Base-by-base conservation (phyloP, 148 eudicot genomes). In the Cornus kousa region DNA sequence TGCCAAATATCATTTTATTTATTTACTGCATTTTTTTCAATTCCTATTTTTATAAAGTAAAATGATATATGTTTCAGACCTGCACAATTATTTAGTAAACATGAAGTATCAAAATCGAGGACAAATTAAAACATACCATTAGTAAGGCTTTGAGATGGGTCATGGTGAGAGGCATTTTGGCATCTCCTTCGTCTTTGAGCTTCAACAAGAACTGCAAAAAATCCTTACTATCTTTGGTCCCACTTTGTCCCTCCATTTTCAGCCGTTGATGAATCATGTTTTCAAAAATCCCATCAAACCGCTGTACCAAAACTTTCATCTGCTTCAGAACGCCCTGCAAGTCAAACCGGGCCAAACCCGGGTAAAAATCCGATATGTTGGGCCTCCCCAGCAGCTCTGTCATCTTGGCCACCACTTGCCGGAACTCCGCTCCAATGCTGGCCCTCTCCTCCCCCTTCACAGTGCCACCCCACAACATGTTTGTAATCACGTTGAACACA, bases 281-380 rank as follows among this genome's bases (percentile, higher is more conserved):
- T n/a, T 86, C 88, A 60, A 87, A 88, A 6, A 91, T 87, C 68
- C 11, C 72, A 77, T 93, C 94, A 23, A 93, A 83, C 73, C 79
- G 83, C 71, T 72, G 46, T 0, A 64, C 87, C 83, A 86, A 77
- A 7, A n/a, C n/a, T n/a, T n/a, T n/a, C n/a, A n/a, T n/a, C n/a
- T n/a, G n/a, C n/a, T n/a, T n/a, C n/a, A n/a, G n/a, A n/a, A n/a
- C n/a, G n/a, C n/a, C n/a, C n/a, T n/a, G n/a, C 83, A 92, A 73
- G 65, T 92, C 97, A 23, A 90, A 84, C 71, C 85, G 75, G 9
- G 77, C 90, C 80, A 92, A 70, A 75, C 76, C 74, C 11, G 94
- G 97, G 46, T 70, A 90, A 81, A 90, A 89, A 70, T 90, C 97
- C n/a, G 93, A 90, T 12, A 90, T 1, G 62, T 92, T 92, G 5